phyloP scores from a whole-genome alignment of 768 basidiomycete genomes.

The Lanmaoa pseudosensibilis region DNA sequence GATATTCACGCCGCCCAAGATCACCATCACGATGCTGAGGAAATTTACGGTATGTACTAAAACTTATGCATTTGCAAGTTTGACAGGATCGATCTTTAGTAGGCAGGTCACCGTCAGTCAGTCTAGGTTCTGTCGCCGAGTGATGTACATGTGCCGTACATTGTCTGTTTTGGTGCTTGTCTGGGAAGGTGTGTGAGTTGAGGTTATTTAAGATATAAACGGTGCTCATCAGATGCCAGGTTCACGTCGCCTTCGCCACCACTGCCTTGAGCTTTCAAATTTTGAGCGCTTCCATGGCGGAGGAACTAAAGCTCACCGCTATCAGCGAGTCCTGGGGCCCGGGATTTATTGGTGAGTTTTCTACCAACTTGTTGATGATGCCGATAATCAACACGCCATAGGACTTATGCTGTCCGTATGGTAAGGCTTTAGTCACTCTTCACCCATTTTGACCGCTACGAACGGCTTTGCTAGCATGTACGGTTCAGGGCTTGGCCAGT shows the following conservation, averaged over 20 bases:
- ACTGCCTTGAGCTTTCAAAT: neutral
- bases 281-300: neutral
- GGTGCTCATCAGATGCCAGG: neutral
- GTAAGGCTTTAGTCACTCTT: neutral
- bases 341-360: slow-evolving; percentile 4
- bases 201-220: neutral
- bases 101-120: neutral
- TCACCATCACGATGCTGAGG: neutral
- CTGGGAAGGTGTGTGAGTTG: neutral
- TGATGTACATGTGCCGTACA: neutral
- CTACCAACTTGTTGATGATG: neutral
- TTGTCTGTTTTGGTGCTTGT: neutral
- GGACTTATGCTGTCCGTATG: neutral
- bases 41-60: neutral
- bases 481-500: slow-evolving; percentile 5
- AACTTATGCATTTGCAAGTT: neutral
- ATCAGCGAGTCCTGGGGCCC: neutral
- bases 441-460: neutral
- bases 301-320: neutral
- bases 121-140: too few species aligned
- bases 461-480: slow-evolving; percentile 1
- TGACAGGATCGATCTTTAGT: neutral
- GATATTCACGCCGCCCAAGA: neutral
- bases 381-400: neutral
- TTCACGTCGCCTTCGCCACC: neutral